Percentiles rank a stretch among this genome's conserved stretches.
Conservation (phyloP, 768 basidiomycete species). For the Mycena haematopus region DNA sequence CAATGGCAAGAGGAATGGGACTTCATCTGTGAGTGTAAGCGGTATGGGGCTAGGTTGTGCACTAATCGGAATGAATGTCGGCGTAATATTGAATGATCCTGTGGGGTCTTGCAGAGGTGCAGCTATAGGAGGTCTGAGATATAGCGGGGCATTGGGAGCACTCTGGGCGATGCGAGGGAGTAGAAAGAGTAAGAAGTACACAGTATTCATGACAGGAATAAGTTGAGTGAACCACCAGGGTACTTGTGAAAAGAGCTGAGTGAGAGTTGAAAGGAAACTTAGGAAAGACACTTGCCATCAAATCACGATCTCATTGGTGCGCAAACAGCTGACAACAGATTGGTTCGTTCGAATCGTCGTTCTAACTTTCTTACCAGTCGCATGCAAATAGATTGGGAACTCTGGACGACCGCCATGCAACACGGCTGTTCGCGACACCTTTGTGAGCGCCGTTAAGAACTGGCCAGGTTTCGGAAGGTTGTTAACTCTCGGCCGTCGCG, state of each 20-base stretch:
- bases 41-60: background rate
- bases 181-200: conserved; percentile 11
- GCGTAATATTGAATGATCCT: background rate
- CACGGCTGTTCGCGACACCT: too few relatives aligned
- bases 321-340: too few relatives aligned
- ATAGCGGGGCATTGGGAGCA: conserved; percentile 12
- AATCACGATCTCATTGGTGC: too few relatives aligned
- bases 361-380: too few relatives aligned
- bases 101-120: background rate
- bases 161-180: conserved; percentile 18
- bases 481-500: too few relatives aligned
- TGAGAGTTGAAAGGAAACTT: too few relatives aligned
- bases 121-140: background rate
- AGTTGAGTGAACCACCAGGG: conserved; percentile 13
- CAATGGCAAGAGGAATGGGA: conserved; percentile 16
- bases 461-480: too few relatives aligned
- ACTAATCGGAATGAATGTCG: conserved; percentile 1
- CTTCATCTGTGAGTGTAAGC: background rate
- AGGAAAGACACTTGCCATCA: too few relatives aligned
- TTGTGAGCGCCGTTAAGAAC: too few relatives aligned
- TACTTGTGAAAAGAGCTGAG: background rate
- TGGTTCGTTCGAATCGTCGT: too few relatives aligned
- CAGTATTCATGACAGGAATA: conserved; percentile 9
- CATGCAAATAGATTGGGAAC: too few relatives aligned
- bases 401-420: too few relatives aligned